Evolutionary conservation across 257 asterid species (phyloP), one percentile per base, ranked within the genome.

Genomic region (Solanum microdontum): DNA sequence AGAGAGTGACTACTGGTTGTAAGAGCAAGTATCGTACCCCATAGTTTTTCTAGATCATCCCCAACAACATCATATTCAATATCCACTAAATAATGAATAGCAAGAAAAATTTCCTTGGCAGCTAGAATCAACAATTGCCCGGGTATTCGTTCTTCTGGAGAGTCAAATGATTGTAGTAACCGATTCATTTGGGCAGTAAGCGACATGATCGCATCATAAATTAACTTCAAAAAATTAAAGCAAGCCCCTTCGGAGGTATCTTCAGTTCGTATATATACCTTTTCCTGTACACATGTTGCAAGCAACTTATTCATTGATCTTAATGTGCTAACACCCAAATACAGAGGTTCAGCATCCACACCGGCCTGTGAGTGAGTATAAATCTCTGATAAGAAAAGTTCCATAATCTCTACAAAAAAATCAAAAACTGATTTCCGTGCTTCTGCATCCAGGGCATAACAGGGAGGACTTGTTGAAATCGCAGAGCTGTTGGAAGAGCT

Each of bases 201-300:
- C 6, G 93, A 90, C 92, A 93, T 91, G 74, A 94, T 60, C 80
- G 88, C 87, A 68, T 87, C 92, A 89, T 94, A 95, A 90, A 94
- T 87, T 82, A 91, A 72, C 93, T 89, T 92, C 91, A 97, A 89
- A 90, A 97, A 97, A 77, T 87, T 92, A 73, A 88, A 84, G 86
- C 91, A 92, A 89, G 96, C 98, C 85, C 97, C 98, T 88, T 94
- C 98, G 36, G 98, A 90, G 74, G 89, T 89, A 91, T 97, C 99
- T 90, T 97, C 98, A 43, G 89, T 90, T 88, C 94, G 92, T 85
- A 88, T 84, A 87, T 95, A 95, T 51, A 95, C 89, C 87, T 90
- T 93, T 89, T 94, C 97, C 86, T 86, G 68, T 89, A 90, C 84
- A 90, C 94, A 89, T 79, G 87, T 89, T 79, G 87, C 90, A 85